Evolutionary conservation across 2,329 filamentous ascomycete genomes (phyloP), one percentile per base, ranked within the genome.

Genomic region (Aspergillus pseudoterreus): DNA sequence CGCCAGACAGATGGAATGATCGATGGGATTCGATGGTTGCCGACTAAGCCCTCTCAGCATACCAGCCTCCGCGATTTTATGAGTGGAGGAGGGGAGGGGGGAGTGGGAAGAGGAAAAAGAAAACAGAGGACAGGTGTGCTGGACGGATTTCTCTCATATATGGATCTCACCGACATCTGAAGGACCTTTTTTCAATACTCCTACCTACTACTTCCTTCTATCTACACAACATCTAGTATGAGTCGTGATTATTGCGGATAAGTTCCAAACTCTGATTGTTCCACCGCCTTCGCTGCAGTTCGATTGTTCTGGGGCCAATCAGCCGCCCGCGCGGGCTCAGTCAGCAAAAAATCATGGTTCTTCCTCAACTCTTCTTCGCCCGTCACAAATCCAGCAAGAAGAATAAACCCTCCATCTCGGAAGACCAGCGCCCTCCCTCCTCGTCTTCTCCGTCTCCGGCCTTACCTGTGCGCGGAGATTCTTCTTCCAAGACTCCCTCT

Each of bases 211-310:
- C 22, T 5, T 22, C 22, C 22, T 6, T 1, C 22, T 22, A 22
- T 22, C 22, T 22, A 5, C 22, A 22, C 6, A 22, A 1, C 6
- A 22, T 6, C 22, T 22, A 22, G 6, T 22, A 22, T 22, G 22
- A 22, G 22, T 4, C 11, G 27, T 30, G 27, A 10, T 30, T 30
- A 30, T 30, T 11, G 27, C 27, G 27, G 27, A 30, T 30, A 30
- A 30, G 8, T 30, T 50, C 48, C 46, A 48, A 48, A 48, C 38
- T 48, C 46, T 48, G 46, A 43, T 22, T 35, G 15, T 71, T 72
- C 69, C 66, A 71, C 68, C 68, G 68, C 69, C 66, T 72, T 72
- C 69, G 69, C 63, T 61, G 63, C 54, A 58, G 58, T 71, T 71
- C 68, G 65, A 71, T 66, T 45, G 14, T 38, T 42, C 47, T 46